Percentiles rank a stretch among this genome's conserved stretches.
Conservation (phyloP, 495 filamentous ascomycete genomes). For the Penicillium steckii region DNA sequence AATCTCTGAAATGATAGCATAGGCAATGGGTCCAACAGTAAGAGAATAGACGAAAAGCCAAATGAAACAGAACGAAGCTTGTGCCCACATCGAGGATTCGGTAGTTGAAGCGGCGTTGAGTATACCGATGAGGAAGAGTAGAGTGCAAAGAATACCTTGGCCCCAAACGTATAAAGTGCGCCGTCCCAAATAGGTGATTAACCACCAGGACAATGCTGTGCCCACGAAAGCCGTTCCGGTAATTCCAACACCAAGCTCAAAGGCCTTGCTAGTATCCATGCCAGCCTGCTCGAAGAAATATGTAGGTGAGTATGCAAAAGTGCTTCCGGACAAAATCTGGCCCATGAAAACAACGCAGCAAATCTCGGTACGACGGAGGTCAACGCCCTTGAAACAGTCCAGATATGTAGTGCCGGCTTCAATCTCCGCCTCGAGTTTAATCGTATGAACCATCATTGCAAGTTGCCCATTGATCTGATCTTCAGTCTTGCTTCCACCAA, state of each 20-base stretch:
- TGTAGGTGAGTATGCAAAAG: conserved; percentile 68
- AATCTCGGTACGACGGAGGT: conserved; percentile 70
- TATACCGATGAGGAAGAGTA: conserved; percentile 67
- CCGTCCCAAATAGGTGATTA: conserved; percentile 54
- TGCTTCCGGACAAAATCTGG: conserved; percentile 69
- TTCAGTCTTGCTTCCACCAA: conserved; percentile 49
- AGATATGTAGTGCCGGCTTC: conserved; percentile 56
- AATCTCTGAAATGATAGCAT: conserved; percentile 68
- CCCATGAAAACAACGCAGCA: conserved; percentile 68
- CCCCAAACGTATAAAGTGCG: conserved; percentile 69
- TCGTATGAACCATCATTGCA: conserved; percentile 61
- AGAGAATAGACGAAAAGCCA: conserved; percentile 69
- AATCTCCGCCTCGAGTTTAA: conserved; percentile 57
- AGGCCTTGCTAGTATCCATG: conserved; percentile 51
- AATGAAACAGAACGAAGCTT: conserved; percentile 57
- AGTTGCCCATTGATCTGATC: conserved; percentile 42
- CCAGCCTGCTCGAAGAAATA: conserved; percentile 75
- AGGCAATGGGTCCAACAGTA: conserved; percentile 70
- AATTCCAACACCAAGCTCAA: conserved; percentile 42
- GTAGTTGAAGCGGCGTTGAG: conserved; percentile 52
- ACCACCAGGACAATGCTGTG: conserved; percentile 52
- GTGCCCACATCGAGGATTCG: conserved; percentile 31
- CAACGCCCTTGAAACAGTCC: conserved; percentile 71
- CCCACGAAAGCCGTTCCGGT: conserved; percentile 64
- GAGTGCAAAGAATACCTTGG: conserved; percentile 50